phyloP scores from a whole-genome alignment of 177 flowering plant genomes.

The Vitis hybrid region DNA sequence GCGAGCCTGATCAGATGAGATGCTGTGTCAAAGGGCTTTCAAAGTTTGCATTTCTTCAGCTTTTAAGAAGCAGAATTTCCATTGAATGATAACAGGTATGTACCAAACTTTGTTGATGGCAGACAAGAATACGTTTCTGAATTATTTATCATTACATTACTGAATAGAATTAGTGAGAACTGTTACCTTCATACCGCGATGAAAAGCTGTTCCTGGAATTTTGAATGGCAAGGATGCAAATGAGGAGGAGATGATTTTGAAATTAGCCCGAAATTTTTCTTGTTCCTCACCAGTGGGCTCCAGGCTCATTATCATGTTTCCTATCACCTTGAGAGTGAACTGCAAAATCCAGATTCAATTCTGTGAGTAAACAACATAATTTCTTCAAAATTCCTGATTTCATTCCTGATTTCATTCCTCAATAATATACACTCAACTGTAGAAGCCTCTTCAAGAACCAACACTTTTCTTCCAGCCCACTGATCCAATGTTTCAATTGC shows the following conservation, averaged over 20 bases:
- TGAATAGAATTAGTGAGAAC: not conserved
- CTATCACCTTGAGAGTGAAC: slow-evolving; percentile 70
- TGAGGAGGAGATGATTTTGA: slow-evolving; percentile 59
- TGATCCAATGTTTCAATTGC: slow-evolving; percentile 53
- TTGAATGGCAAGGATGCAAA: slow-evolving; percentile 66
- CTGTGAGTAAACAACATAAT: not conserved
- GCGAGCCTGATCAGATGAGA: slow-evolving; percentile 45
- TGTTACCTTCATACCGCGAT: slow-evolving; percentile 59
- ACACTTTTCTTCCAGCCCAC: slow-evolving; percentile 48
- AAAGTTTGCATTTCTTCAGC: not conserved
- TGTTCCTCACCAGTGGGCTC: slow-evolving; percentile 65
- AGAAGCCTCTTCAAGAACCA: slow-evolving; percentile 66
- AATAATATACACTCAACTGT: slow-evolving; percentile 32
- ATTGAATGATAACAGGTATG: too few species aligned
- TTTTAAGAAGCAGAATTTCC: not conserved
- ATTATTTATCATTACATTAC: too few species aligned
- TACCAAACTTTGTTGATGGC: too few species aligned
- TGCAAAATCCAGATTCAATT: slow-evolving; percentile 24
- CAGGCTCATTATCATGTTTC: slow-evolving; percentile 68
- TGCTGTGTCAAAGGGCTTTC: not conserved
- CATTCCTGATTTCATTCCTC: not conserved
- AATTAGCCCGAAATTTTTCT: slow-evolving; percentile 58
- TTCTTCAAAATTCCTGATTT: not conserved
- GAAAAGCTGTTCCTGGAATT: slow-evolving; percentile 66
- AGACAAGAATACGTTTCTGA: too few species aligned